Base-by-base conservation (phyloP, 2,329 filamentous ascomycete genomes). In the Monosporascus sp. region DNA sequence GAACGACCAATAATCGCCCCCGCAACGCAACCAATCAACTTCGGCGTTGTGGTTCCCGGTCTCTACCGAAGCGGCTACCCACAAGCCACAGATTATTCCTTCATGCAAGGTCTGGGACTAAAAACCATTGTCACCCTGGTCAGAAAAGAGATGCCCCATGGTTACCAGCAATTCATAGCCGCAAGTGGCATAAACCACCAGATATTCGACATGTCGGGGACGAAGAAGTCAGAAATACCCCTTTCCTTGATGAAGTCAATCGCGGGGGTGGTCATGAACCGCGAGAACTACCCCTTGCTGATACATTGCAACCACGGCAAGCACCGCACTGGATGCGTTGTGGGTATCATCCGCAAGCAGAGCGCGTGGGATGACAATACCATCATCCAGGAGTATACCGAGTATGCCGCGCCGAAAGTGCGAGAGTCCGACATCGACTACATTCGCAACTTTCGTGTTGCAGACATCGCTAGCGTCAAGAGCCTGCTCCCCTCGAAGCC, bases 251-350 rank as follows among this genome's bases (percentile, higher is more conserved):
- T 96, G 79, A 78, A 80, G 57, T 74, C 81, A 7, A 90, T 93
- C 46, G 77, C 96, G 24, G 75, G 81, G 14, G 74, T 93, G 43
- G 80, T 93, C 41, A 77, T 93, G 51, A 82, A 95, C 64, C 79
- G 79, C 48, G 72, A 77, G 37, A 91, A 95, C 58, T 85, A 94
- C 60, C 92, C 92, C 0, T 71, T 97, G 11, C 78, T 96, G 40
- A 81, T 97, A 47, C 92, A 97, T 70, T 97, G 92, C 78, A 97
- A 96, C 67, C 92, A 96, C 62, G 92, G 92, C 67, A 94, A 86
- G 80, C 92, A 97, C 67, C 87, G 92, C 54, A 96, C 92, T 19
- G 92, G 92, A 22, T 96, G 91, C 65, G 87, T 94, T n/a, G 81
- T 92, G 48, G 92, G 85, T 19, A 85, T 88, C 53, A 79, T 95